Conservation (phyloP, 352 stramenopile species). For the Phytopythium vexans region DNA sequence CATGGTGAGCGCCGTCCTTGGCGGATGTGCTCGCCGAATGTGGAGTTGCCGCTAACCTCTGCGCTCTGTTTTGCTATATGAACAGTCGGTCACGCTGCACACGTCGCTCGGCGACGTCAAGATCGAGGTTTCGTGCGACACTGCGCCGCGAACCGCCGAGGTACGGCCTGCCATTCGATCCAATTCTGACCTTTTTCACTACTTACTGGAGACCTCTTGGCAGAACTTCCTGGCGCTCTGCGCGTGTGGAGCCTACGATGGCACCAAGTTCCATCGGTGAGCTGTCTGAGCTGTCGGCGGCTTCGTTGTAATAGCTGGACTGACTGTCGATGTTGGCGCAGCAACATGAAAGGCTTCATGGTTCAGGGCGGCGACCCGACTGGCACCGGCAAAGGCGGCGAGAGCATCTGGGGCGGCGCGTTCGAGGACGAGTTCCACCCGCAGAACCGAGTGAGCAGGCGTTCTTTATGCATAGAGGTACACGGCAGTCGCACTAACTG, state of each 20-base stretch:
- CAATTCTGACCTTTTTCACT: not conserved
- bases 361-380: constrained; percentile 89
- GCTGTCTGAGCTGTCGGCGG: constrained; percentile 6
- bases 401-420: constrained; percentile 89
- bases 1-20: too few relatives aligned
- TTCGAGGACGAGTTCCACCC: constrained; percentile 92
- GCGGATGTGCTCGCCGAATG: too few relatives aligned
- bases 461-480: not conserved
- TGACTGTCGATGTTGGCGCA: constrained; percentile 7
- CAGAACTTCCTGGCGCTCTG: constrained; percentile 97
- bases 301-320: not conserved
- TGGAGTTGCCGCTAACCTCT: too few relatives aligned
- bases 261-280: constrained; percentile 90
- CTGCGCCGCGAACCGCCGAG: constrained; percentile 82
- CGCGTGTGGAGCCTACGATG: constrained; percentile 88
- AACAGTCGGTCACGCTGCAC: constrained; percentile 92
- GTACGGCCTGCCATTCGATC: constrained; percentile 20
- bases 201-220: constrained; percentile 4
- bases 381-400: constrained; percentile 87
- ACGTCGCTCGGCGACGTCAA: constrained; percentile 96
- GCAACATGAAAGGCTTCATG: constrained; percentile 89
- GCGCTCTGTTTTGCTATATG: not conserved
- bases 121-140: constrained; percentile 96
- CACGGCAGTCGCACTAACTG: constrained; percentile 8
- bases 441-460: constrained; percentile 59